These are phyloP conservation scores for Chlamydomonas schloesseri DNA, from an alignment of 139 green algal species.

Conservation along the genomic window DNA sequence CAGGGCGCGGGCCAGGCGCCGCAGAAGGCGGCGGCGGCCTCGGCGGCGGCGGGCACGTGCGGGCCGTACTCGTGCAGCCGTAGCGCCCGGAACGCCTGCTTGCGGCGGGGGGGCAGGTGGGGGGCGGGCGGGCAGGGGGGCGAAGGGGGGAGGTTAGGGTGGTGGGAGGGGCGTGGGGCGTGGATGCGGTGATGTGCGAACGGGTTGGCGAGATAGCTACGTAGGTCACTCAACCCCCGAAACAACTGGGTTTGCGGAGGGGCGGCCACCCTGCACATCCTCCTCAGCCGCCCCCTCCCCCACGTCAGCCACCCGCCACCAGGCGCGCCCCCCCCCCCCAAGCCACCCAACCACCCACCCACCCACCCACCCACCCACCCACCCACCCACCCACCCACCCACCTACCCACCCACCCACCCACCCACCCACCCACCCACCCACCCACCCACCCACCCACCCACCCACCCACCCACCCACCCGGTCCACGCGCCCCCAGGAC, in stretches of 20 bases:
- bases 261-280: background rate
- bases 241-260: background rate
- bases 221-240: too few relatives aligned
- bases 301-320: too few relatives aligned
- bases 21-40: slow-evolving; percentile 56
- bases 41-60: background rate
- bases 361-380: background rate
- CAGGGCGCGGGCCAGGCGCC: slow-evolving; percentile 50
- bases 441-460: background rate
- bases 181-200: background rate
- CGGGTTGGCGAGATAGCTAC: too few relatives aligned
- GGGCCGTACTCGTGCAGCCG: slow-evolving; percentile 57
- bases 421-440: background rate
- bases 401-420: background rate
- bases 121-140: background rate
- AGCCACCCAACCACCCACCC: background rate
- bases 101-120: background rate
- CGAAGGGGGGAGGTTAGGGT: background rate
- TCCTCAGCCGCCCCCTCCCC: too few relatives aligned
- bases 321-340: background rate
- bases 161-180: background rate
- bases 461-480: slow-evolving; percentile 8
- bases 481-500: slow-evolving; percentile 51
- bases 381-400: background rate
- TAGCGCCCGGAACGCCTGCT: slow-evolving; percentile 59